These are phyloP conservation scores for Candida montana DNA, from an alignment of 805 yeast genomes.

Conservation along the genomic window DNA sequence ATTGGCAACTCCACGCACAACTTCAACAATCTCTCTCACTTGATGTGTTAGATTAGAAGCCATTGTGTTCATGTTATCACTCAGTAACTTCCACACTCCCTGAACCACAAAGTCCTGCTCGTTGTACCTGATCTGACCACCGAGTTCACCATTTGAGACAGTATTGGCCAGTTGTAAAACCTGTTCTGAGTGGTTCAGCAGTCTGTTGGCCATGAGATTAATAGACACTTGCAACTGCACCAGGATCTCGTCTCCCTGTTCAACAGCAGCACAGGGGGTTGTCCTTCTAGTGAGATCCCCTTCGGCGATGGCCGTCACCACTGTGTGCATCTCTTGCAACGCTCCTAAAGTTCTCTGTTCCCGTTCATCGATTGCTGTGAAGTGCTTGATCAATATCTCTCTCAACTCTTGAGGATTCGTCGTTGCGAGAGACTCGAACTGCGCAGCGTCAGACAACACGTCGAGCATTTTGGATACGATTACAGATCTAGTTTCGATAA, in stretches of 20 bases:
- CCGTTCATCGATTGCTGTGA: no score
- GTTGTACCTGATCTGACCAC: slow-evolving; percentile 81
- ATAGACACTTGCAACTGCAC: slow-evolving; percentile 68
- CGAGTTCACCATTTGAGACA: slow-evolving; percentile 84
- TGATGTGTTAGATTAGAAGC: slow-evolving; percentile 82
- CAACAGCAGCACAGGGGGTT: no score
- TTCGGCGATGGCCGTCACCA: slow-evolving; percentile 80
- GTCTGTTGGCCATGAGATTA: slow-evolving; percentile 85
- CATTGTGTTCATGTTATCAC: slow-evolving; percentile 84
- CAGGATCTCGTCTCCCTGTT: no score
- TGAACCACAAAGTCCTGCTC: slow-evolving; percentile 47
- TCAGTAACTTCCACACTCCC: slow-evolving; percentile 82
- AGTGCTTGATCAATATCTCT: no score
- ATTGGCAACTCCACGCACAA: slow-evolving; percentile 87
- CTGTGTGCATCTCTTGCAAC: slow-evolving; percentile 32
- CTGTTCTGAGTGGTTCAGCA: slow-evolving; percentile 60
- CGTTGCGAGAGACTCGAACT: no score
- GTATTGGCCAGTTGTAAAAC: slow-evolving; percentile 73
- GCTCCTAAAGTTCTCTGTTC: no score
- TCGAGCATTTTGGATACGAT: no score
- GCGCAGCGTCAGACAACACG: no score
- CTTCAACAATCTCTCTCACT: slow-evolving; percentile 84
- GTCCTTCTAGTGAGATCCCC: slow-evolving; percentile 76
- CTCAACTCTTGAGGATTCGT: no score
- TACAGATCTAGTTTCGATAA: no score